Evolutionary conservation across 306 rosid genomes (phyloP).

Genomic region (Alnus rubra): DNA sequence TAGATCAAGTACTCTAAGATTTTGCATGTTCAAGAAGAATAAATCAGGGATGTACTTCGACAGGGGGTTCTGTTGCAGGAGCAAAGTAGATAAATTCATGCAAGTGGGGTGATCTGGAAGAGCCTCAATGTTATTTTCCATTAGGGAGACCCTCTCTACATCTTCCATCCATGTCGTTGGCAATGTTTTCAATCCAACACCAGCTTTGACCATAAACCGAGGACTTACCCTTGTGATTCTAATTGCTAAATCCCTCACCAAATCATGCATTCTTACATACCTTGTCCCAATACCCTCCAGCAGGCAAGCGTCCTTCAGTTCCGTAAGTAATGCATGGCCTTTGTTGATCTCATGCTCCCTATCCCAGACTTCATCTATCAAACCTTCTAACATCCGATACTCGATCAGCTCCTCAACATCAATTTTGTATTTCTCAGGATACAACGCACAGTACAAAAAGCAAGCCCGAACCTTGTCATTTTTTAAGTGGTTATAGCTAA

Average conservation of each 20-base stretch:
- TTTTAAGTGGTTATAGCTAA: constrained; percentile 30
- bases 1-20: constrained; percentile 31
- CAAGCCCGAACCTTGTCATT: constrained; percentile 31
- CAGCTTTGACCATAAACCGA: constrained; percentile 25
- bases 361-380: constrained; percentile 26
- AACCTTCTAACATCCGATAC: constrained; percentile 34
- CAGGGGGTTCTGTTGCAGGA: constrained; percentile 31
- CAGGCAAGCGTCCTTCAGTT: constrained; percentile 36
- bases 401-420: constrained; percentile 28
- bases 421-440: constrained; percentile 21
- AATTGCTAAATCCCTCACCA: constrained; percentile 33
- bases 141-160: constrained; percentile 36
- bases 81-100: constrained; percentile 25
- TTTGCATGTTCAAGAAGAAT: constrained; percentile 27
- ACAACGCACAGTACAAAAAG: constrained; percentile 36
- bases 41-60: not conserved
- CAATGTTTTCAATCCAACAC: constrained; percentile 22
- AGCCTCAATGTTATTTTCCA: constrained; percentile 23
- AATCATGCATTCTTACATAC: constrained; percentile 34
- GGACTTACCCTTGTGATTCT: constrained; percentile 18
- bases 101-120: constrained; percentile 14
- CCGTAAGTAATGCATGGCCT: constrained; percentile 27
- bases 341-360: constrained; percentile 21
- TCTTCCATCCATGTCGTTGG: constrained; percentile 28
- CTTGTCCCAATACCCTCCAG: constrained; percentile 24